Base-by-base conservation (phyloP, 1,139 yeast species). In the Taphrina flavorubra region DNA sequence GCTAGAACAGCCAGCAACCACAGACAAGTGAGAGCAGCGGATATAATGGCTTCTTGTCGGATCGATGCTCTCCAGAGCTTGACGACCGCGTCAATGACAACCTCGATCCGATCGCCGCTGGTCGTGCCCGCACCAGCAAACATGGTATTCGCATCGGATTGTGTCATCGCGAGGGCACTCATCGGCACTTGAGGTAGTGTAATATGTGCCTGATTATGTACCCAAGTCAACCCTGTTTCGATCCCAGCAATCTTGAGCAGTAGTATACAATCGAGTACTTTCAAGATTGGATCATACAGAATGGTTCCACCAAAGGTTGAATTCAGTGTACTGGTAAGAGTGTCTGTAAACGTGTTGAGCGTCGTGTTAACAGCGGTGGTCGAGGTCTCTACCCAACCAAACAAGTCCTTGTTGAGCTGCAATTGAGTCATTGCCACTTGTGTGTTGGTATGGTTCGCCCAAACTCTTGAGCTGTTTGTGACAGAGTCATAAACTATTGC, bases 161-260 rank as follows among this genome's bases (percentile, higher is more conserved):
- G 36, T 13, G 39, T 25, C 11, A 65, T 11, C 10, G 63, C 58
- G 20, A 70, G 51, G 18, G 61, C 53, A 42, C 69, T 36, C 7
- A 47, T 36, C 20, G 72, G 72, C 16, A 70, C 64, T 13, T 20
- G 47, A 11, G 97, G 97, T 0, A 92, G 75, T 0, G 79, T 72
- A 1, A 92, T 79, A 16, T 84, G 80, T 1, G 92, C 82, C 72
- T 89, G 82, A 44, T 86, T 80, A 73, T 88, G 82, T 1, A 92
- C 79, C 98, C 98, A 94, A 0, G 87, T 83, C 67, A 92, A 77
- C 0, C 96, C 98, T 34, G 82, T 76, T 72, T 89, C 89, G 0
- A 92, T 79, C 44, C 83, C 81, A 3, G 81, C 81, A 6, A 92
- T 77, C 75, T 92, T 94, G 68, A 87, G 81, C 14, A 92, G 95